Conservation (phyloP, 2,329 filamentous ascomycete genomes). For the Thelonectria discophora region DNA sequence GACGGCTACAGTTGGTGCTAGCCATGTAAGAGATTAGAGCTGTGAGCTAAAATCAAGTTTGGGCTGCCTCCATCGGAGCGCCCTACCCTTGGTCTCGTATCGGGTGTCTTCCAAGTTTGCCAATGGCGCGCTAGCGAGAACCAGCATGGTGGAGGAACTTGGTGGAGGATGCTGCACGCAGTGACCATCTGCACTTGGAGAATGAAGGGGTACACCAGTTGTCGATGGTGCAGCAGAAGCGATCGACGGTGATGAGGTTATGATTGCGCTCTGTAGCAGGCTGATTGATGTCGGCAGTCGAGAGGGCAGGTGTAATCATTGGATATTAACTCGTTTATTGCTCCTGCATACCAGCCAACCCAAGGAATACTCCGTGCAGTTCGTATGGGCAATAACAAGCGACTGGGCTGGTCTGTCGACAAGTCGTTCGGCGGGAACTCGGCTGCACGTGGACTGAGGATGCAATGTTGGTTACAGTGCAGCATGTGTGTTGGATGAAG, state of each 20-base stretch:
- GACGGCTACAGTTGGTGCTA: not conserved
- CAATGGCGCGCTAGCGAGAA: not conserved
- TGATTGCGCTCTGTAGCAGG: slow-evolving; percentile 1
- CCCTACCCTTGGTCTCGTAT: not conserved
- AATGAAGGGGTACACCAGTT: not conserved
- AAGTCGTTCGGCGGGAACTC: not conserved
- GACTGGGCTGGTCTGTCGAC: not conserved
- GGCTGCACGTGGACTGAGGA: not conserved
- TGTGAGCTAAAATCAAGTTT: not conserved
- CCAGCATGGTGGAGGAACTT: not conserved
- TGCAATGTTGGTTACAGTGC: not conserved
- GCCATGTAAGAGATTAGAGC: not conserved
- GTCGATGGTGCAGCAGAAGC: not conserved
- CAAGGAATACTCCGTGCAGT: not conserved
- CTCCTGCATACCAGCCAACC: not conserved
- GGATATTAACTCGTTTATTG: not conserved
- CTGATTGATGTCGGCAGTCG: not conserved
- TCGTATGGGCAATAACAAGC: not conserved
- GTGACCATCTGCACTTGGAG: not conserved
- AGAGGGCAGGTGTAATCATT: not conserved
- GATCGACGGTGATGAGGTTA: not conserved
- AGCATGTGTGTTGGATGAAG: not conserved
- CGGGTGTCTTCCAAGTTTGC: not conserved
- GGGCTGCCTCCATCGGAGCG: not conserved
- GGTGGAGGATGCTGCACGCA: not conserved